Conservation (phyloP, 495 filamentous ascomycete genomes). For the Neurospora discreta region DNA sequence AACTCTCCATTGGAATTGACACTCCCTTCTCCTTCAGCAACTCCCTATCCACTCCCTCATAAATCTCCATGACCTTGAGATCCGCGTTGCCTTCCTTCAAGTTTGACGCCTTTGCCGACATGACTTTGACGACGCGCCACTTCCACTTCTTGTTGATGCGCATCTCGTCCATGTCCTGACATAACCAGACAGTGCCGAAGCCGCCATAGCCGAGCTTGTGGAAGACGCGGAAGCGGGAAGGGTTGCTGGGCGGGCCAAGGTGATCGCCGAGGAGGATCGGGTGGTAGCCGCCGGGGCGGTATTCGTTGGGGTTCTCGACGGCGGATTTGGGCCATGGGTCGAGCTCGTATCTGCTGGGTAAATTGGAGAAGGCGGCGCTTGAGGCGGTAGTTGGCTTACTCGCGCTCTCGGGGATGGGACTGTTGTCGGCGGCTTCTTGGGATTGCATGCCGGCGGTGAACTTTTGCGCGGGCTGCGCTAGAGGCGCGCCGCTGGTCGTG, state of each 20-base stretch:
- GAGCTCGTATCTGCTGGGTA: neutral
- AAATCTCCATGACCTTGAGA: neutral
- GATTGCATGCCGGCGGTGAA: no score
- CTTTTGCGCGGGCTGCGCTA: no score
- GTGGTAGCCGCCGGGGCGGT: neutral
- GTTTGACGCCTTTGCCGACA: conserved; percentile 20
- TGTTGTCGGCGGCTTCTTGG: no score
- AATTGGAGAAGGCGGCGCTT: no score
- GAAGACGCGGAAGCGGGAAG: conserved; percentile 23
- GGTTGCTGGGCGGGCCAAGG: conserved; percentile 5
- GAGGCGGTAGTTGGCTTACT: no score
- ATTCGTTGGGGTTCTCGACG: neutral
- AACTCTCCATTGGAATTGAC: conserved; percentile 13
- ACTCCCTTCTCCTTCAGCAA: conserved; percentile 5
- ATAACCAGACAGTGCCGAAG: conserved; percentile 39
- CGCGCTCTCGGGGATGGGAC: no score
- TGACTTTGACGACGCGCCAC: conserved; percentile 13
- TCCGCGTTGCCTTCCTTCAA: neutral
- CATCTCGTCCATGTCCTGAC: neutral
- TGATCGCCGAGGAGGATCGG: conserved; percentile 19
- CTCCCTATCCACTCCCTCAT: conserved; percentile 4
- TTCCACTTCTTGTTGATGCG: no score
- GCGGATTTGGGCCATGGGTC: neutral
- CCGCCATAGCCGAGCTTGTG: conserved; percentile 40
- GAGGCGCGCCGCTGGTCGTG: no score